Percentiles rank a stretch among this genome's conserved stretches.
Evolutionary conservation across 2,329 filamentous ascomycete genomes (phyloP).

Genomic region (Scedosporium minutisporum): DNA sequence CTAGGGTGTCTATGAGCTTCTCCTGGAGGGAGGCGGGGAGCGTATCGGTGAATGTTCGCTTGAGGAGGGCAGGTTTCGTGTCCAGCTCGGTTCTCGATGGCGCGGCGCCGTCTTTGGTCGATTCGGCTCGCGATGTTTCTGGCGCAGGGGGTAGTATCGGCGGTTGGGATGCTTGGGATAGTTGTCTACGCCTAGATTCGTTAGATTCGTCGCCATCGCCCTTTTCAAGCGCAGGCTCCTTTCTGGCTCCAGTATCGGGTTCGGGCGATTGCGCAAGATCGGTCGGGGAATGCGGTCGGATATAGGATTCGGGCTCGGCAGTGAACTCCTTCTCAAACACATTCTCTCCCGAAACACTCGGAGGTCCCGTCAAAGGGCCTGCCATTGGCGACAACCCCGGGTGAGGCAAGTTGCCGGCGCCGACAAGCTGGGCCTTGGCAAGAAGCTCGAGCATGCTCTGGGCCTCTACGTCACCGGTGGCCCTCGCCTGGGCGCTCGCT

Average conservation of each 20-base stretch:
- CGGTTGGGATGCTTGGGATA: background rate
- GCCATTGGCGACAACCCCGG: slow-evolving; percentile 29
- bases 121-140: background rate
- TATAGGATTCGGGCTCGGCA: slow-evolving; percentile 10
- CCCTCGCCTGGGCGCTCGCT: slow-evolving; percentile 72
- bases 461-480: slow-evolving; percentile 73
- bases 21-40: slow-evolving; percentile 65
- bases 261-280: slow-evolving; percentile 1
- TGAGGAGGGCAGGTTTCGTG: slow-evolving; percentile 53
- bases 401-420: slow-evolving; percentile 51
- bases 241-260: background rate
- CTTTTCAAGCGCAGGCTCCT: background rate
- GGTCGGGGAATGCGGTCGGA: slow-evolving; percentile 9
- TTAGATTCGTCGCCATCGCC: background rate
- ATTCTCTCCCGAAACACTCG: slow-evolving; percentile 63
- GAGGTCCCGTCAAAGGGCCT: slow-evolving; percentile 70
- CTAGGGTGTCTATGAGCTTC: slow-evolving; percentile 75
- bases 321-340: slow-evolving; percentile 74
- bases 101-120: slow-evolving; percentile 41
- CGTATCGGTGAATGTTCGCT: slow-evolving; percentile 82
- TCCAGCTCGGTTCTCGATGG: slow-evolving; percentile 42
- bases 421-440: slow-evolving; percentile 69
- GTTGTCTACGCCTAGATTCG: background rate
- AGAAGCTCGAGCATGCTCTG: slow-evolving; percentile 87
- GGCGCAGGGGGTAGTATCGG: background rate